Conservation (phyloP, 257 asterid genomes). For the Salvia rosmarinus region DNA sequence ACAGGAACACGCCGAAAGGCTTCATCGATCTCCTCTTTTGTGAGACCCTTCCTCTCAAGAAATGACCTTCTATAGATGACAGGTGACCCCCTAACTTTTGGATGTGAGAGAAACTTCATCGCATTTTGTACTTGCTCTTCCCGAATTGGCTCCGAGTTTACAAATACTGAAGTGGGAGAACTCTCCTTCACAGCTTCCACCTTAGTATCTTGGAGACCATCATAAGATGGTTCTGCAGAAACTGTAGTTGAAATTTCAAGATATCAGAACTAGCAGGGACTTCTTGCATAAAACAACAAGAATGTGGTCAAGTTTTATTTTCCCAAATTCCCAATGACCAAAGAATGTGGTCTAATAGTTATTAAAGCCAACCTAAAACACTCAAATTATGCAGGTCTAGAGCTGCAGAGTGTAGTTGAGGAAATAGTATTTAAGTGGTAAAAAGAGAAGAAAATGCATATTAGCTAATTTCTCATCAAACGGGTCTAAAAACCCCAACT, state of each 20-base stretch:
- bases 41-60: constrained; percentile 98
- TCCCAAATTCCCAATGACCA: neutral
- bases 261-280: constrained; percentile 22
- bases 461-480: neutral
- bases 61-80: constrained; percentile 90
- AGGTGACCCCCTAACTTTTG: constrained; percentile 95
- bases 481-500: neutral
- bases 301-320: neutral
- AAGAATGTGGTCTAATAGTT: constrained; percentile 17
- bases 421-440: neutral
- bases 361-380: neutral
- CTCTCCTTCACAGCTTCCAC: constrained; percentile 56
- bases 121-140: constrained; percentile 98
- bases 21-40: constrained; percentile 98
- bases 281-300: neutral
- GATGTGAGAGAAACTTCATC: constrained; percentile 95
- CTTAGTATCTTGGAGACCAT: constrained; percentile 44
- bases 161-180: constrained; percentile 79
- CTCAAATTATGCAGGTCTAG: neutral
- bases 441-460: constrained; percentile 1
- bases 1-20: constrained; percentile 98
- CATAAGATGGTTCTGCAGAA: constrained; percentile 39
- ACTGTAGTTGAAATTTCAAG: constrained; percentile 43
- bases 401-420: constrained; percentile 5
- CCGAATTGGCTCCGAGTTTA: constrained; percentile 91